Evolutionary conservation across 1,139 yeast genomes (phyloP), one percentile per base, ranked within the genome.

Genomic region (Debaryomycetaceae sp.): DNA sequence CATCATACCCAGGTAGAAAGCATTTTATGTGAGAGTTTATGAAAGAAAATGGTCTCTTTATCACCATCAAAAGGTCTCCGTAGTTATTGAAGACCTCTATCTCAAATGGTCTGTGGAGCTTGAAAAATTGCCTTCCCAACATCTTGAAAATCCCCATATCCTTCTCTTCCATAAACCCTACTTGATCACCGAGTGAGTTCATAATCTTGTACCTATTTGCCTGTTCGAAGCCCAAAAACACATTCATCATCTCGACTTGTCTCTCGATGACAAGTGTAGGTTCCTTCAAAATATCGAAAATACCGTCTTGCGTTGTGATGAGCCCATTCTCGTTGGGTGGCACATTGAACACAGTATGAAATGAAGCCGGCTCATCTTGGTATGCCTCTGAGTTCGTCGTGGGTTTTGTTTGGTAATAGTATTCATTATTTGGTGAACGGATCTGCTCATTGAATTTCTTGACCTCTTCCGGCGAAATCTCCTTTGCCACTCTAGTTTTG

Each of bases 201-300:
- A 85, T 75, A 39, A 93, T 77, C 11, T 78, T 76, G 62, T 91
- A 93, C 52, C 75, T 69, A 60, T 91, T 91, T 1, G 95, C 90
- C 66, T 91, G 98, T 62, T 93, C 98, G 57, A 87, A 87, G 1
- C 97, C 97, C 34, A 91, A 60, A 44, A 90, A 77, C 13, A 93
- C 72, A 58, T 89, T 91, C 89, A 89, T 84, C 68, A 85, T 76
- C 63, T 93, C 98, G 35, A 93, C 71, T 58, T 88, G 87, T 46
- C 99, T 76, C 60, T 91, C 97, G 43, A 93, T 80, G 1, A 91
- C 90, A 34, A 93, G 64, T 4, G 93, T 86, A 0, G 97, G 97
- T 57, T 87, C 89, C 39, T 76, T 73, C 37, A 89, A 64, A 11
- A 87, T 67, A 35, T 72, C 71, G 37, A 75, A 74, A 30, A 84